Evolutionary conservation across 345 rosid species (phyloP), one percentile per base, ranked within the genome.

Genomic region (Gossypium turneri): DNA sequence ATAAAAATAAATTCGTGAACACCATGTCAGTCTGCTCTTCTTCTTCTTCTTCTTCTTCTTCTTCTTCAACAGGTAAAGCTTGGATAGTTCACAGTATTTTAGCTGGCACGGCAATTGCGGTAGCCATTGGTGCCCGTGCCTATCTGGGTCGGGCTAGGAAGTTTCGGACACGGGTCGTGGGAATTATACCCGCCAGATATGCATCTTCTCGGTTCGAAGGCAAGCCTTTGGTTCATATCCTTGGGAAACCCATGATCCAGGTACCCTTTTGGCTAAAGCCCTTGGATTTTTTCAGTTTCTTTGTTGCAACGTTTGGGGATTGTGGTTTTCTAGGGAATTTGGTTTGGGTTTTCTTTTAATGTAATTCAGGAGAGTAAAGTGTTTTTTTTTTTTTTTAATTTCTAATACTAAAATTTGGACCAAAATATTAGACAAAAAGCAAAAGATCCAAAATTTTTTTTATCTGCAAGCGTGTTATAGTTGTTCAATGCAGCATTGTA

Each of bases 171-270:
- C 96, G 96, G 70, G 99, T 91, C 51, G 86, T 95, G 17, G 99
- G 99, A 4, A 86, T 95, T 44, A 93, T 95, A n/a, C 97, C 99
- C 45, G 98, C 98, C 22, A 92, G 99, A 53, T 95, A 76, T 75
- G 97, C 96, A 62, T 95, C 99, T 48, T 87, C 98, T 78, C 90
- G 98, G 20, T 91, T 95, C 78, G 81, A 88, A 75, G 98, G 99
- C 66, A 95, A 95, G 79, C 99, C 98, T 53, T 89, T 95, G 51
- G 94, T 89, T 64, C 67, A 80, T 59, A 93, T 95, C 84, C 88
- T 93, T 25, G 98, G 98, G 63, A 95, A 93, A 82, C 97, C 99
- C 83, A 95, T 95, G 99, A 95, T 95, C 80, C 98, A 95, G 97
- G 98, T 93, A 72, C 72, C 76, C 71, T 52, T 43, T 43, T 64